Evolutionary conservation across 2,329 filamentous ascomycete genomes (phyloP), one percentile per base, ranked within the genome.

Genomic region (Ascosphaera aggregata): DNA sequence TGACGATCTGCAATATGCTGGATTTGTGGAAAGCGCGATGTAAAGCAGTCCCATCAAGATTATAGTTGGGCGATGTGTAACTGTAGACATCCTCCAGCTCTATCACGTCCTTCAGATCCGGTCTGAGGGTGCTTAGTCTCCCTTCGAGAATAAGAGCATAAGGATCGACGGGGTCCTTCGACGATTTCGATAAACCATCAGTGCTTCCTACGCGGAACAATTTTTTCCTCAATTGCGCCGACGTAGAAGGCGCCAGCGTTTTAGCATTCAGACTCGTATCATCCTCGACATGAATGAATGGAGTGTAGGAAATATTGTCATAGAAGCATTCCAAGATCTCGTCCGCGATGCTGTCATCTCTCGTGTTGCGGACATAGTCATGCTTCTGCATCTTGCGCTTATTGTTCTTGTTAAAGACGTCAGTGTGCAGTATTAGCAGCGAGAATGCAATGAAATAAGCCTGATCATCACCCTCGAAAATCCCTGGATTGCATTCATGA

Each of bases 321-420:
- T 95, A 98, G 53, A 98, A 91, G 53, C 86, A 94, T 50, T 84
- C 84, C 11, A 95, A 64, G 34, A 95, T 80, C 46, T 95, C 86
- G 46, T 91, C 80, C 39, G 80, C 80, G n/a, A 95, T 80, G 11
- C 82, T 82, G 53, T 95, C 85, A 2, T 80, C 84, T 17, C 74
- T 75, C 0, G 85, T 91, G 54, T 95, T 95, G 57, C 91, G 94
- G 48, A 95, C 67, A 57, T 98, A 98, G 51, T 95, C 89, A 1
- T 69, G 62, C 53, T 92, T 91, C 52, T 92, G 84, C 89, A 98
- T 98, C 59, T 98, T 98, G 56, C 89, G 72, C 61, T 95, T 95
- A 62, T 95, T 95, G 63, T 95, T 98, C 59, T 92, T 93, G 65
- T 98, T 98, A 71, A 95, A 95, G n/a, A 92, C 81, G 53, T 98